Evolutionary conservation across 768 basidiomycete species (phyloP), one percentile per base, ranked within the genome.

Genomic region (Lactarius psammicola): DNA sequence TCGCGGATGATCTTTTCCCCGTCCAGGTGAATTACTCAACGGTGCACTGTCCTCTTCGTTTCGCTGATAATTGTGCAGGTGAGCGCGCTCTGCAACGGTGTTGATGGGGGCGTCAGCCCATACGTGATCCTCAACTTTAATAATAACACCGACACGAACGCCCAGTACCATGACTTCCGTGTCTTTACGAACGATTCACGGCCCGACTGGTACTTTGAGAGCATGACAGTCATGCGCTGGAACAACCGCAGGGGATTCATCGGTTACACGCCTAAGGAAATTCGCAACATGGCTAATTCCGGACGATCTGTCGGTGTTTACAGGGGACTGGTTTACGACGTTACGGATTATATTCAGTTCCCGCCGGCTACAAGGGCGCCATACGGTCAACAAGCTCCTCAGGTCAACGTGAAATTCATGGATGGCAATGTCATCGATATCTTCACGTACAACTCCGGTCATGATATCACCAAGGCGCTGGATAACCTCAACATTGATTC

Each of bases 181-280:
- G 88, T 88, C 0, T 87, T 81, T 73, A 89, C 88, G 40, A 90
- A 87, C 65, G 96, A 98, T 72, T 89, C 90, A 0, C 86, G 97
- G 10, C 96, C 97, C 0, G 97, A 99, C 74, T 99, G 97, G 97
- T 99, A 98, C 76, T 95, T 91, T 69, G 90, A 98, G 78, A 82
- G 80, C 65, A 98, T 99, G 97, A 90, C 92, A 3, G 75, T 84
- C 73, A 89, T 99, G 89, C 90, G 97, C 8, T 97, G 89, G 81
- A 88, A 86, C 60, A 86, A 86, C 71, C 90, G 96, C 44, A 84
- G 87, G 46, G 97, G 97, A 0, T 98, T 95, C 74, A 73, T 96
- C 59, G 96, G 95, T 0, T 89, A 85, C 73, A 91, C 91, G 0
- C 86, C 88, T 18, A 84, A 84, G 72, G 87, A 89, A 66, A 84